These are phyloP conservation scores for Crithidia expoeki DNA, from an alignment of 208 protist genomes.

Conservation along the genomic window DNA sequence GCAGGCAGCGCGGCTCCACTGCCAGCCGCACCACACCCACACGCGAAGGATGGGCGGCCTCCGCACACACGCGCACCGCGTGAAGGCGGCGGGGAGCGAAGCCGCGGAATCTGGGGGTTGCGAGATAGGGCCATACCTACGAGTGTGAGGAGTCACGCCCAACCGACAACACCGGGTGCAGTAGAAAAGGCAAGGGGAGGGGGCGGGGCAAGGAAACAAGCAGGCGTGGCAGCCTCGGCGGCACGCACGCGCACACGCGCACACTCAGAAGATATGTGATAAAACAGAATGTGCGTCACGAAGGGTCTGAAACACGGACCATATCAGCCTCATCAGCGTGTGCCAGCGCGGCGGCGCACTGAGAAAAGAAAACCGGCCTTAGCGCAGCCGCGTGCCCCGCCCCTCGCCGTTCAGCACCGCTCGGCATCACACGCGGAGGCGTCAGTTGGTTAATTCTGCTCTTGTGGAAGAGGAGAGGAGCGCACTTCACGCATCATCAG, in stretches of 20 bases:
- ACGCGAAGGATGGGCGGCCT: background rate
- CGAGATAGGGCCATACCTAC: slow-evolving; percentile 40
- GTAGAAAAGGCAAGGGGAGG: background rate
- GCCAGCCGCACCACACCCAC: background rate
- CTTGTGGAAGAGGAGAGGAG: slow-evolving; percentile 40
- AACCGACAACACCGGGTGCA: slow-evolving; percentile 46
- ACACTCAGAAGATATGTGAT: no score
- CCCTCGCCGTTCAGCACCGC: no score
- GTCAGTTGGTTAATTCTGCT: slow-evolving; percentile 46
- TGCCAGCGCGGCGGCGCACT: no score
- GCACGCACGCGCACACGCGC: no score
- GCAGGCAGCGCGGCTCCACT: background rate
- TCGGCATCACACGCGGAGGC: slow-evolving; percentile 21
- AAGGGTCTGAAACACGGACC: no score
- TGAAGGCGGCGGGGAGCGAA: background rate
- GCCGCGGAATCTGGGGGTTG: slow-evolving; percentile 30
- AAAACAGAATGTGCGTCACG: no score
- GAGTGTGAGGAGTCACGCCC: slow-evolving; percentile 24
- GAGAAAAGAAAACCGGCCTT: no score
- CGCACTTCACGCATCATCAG: slow-evolving; percentile 51
- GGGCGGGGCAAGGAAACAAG: no score
- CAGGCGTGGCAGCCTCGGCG: no score
- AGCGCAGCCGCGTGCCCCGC: no score
- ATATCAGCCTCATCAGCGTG: no score
- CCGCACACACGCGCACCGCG: background rate